Base-by-base conservation (phyloP, 257 asterid species). In the Craterostigma plantagineum region DNA sequence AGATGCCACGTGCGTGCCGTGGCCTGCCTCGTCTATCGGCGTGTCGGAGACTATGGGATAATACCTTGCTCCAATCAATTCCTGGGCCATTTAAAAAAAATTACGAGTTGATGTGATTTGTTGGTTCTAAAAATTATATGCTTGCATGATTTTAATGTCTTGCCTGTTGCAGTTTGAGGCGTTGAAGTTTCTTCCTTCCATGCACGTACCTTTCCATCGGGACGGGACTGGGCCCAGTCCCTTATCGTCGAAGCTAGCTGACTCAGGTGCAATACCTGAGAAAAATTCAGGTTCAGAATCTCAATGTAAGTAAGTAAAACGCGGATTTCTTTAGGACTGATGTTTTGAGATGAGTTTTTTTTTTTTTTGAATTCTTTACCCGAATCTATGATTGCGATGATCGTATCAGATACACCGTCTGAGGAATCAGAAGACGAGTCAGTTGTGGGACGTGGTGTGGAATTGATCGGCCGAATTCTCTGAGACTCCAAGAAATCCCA, bases 181-280 rank as follows among this genome's bases (percentile, higher is more conserved):
- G 35, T 41, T 65, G 74, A 79, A 76, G 37, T 66, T 65, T 1
- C 7, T 16, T 49, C 92, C 91, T 52, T 49, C 55, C 75, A 69
- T 53, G 79, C 97, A 86, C 48, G 38, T 56, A 8, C 97, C 97
- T 36, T 76, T 86, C 97, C 97, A 86, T 23, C 17, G 48, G 10
- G 76, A 9, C 4, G 94, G 94, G 59, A 81, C 59, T 16, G 82
- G 72, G 33, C 70, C 67, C 62, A 86, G 47, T 30, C 46, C 80
- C 5, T 55, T 40, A 38, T 81, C 97, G 17, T 11, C 45, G 54
- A 86, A 86, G 45, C 97, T 86, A 69, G 67, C 61, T 0, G 94
- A 56, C 59, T 86, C 97, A 0, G 97, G 97, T 94, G 94, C 81
- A 34, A 86, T 86, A 52, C 97, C 97, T 84, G 69, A 51, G 56